Percentiles rank a stretch among this genome's conserved stretches.
Evolutionary conservation across 1,139 yeast genomes (phyloP).

Genomic region (Hyphopichia burtonii): DNA sequence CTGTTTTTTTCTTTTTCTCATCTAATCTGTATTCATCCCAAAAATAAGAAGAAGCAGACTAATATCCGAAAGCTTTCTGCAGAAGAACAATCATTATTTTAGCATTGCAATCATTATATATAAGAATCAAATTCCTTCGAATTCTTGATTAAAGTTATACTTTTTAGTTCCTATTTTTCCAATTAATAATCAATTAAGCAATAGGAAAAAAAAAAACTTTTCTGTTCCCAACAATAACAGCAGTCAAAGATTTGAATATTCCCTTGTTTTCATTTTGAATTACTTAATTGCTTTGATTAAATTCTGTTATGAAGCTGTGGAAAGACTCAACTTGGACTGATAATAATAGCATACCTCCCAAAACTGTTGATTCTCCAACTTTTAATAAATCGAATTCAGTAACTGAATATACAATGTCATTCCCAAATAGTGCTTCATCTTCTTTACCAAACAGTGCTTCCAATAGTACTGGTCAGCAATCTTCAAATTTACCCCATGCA

Average conservation of each 20-base stretch:
- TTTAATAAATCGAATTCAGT: not conserved
- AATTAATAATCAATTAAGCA: no score
- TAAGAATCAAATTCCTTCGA: no score
- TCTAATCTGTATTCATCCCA: not conserved
- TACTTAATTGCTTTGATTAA: not conserved
- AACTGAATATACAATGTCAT: not conserved
- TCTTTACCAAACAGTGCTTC: not conserved
- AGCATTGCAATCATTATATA: not conserved
- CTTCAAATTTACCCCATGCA: not conserved
- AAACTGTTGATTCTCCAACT: not conserved
- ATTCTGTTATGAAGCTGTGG: conserved; percentile 5
- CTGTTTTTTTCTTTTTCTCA: not conserved
- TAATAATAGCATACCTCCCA: not conserved
- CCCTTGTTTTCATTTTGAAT: no score
- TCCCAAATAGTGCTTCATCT: not conserved
- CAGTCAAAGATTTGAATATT: no score
- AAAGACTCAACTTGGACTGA: conserved; percentile 3
- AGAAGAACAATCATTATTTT: no score
- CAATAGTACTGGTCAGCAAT: not conserved
- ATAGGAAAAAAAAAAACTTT: no score
- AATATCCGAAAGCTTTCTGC: no score
- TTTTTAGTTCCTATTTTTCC: no score
- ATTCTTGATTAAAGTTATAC: no score
- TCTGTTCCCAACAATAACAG: no score
- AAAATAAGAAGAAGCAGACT: no score